A percentile compares a stretch with the other conserved stretches of the same genome.
These are phyloP conservation scores for Kluyveromyces lactis DNA, from an alignment of 805 yeast genomes.

Conservation along the genomic window DNA sequence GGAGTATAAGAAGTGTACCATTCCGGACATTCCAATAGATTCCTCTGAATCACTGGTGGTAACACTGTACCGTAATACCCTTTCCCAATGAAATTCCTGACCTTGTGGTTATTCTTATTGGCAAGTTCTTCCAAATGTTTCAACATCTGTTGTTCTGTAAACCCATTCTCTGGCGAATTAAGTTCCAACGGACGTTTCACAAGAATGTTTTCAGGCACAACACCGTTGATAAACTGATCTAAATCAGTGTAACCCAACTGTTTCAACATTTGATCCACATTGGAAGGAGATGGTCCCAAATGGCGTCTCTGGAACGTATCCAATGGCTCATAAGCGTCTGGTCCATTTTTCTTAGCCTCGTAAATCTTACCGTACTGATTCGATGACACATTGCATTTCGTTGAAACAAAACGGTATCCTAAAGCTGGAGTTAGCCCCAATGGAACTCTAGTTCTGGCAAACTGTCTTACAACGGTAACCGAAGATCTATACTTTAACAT, in stretches of 20 bases:
- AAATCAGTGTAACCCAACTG: conserved; percentile 59
- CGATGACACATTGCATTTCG: conserved; percentile 40
- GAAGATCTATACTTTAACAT: too few species aligned
- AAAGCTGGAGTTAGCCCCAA: neutral
- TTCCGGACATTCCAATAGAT: conserved; percentile 85
- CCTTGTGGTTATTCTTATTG: conserved; percentile 54
- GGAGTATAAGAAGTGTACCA: conserved; percentile 99
- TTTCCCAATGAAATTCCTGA: conserved; percentile 77
- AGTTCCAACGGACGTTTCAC: conserved; percentile 59
- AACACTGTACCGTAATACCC: conserved; percentile 88
- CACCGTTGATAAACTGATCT: conserved; percentile 59
- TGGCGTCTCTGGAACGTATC: conserved; percentile 91
- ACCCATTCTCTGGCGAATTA: conserved; percentile 59
- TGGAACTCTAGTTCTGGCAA: neutral
- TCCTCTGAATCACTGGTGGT: conserved; percentile 91
- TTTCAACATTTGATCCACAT: conserved; percentile 58
- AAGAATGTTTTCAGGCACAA: conserved; percentile 71
- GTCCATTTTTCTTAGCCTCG: conserved; percentile 26
- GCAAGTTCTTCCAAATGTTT: conserved; percentile 63
- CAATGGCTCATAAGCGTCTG: conserved; percentile 31
- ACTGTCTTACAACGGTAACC: neutral
- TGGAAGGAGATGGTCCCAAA: conserved; percentile 66
- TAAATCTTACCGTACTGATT: conserved; percentile 40
- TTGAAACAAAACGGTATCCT: neutral
- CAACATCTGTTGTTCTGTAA: conserved; percentile 73